Evolutionary conservation across 2,329 filamentous ascomycete species (phyloP), one percentile per base, ranked within the genome.

Genomic region (Sphaceloma murrayae): DNA sequence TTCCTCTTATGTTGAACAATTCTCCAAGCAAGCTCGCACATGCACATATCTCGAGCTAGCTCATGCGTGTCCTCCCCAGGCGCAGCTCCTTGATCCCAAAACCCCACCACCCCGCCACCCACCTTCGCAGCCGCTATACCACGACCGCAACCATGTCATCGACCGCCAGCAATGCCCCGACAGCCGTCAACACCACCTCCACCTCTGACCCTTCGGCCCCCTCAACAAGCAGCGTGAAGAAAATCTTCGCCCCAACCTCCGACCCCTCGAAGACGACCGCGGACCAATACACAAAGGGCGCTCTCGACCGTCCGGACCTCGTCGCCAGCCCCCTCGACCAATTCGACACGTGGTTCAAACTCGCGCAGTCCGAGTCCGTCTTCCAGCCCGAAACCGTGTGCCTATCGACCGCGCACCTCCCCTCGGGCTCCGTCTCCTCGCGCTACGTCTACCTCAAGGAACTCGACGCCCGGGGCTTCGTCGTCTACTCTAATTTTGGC

Each of bases 381-480:
- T 68, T 78, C 34, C 83, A 93, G 53, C 88, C 89, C 1, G 91
- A 98, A 64, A 85, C 91, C 1, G 87, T 86, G 57, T 87, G 82
- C 1, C 72, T 98, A 1, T 82, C 87, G 3, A 98, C 91, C 1
- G 87, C 88, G 0, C 69, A 73, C 17, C 73, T 96, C 3, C 89
- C 89, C 1, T 83, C 78, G 0, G 91, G 91, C 49, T 80, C 83
- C 34, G 83, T 96, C 14, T 86, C 79, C 34, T 80, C 85, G 3
- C 85, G 91, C 48, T 74, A 86, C 53, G 86, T 98, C 27, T 98
- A 96, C 66, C 74, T 98, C 53, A 98, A 98, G 66, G 91, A 96
- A 69, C 77, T 96, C 17, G 88, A 96, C 62, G 64, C 70, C 4
- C 64, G 62, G 14, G 87, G 88, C 11, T 98, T 93, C 65, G 86